Evolutionary conservation across 495 filamentous ascomycete genomes (phyloP), one percentile per base, ranked within the genome.

Genomic region (Rostrohypoxylon terebratum): DNA sequence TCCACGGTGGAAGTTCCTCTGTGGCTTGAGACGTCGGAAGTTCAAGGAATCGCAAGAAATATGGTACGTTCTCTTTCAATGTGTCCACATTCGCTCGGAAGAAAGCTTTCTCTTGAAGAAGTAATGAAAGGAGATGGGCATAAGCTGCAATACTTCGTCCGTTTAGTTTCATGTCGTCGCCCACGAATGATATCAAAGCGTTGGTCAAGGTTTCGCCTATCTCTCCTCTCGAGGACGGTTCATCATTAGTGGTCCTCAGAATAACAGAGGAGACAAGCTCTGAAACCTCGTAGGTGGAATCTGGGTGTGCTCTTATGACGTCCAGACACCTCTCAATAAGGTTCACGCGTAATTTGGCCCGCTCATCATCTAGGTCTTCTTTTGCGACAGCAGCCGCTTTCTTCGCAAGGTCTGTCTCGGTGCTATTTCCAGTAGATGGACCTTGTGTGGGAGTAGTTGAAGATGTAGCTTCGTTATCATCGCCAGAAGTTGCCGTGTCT

Each of bases 271-370:
- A 86, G 61, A 99, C 94, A 14, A 99, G 83, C 64, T 97, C 94
- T 1, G 93, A 87, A 62, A 99, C 84, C 74, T 98, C 94, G 72
- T 97, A 97, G 2, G 96, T 97, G 4, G 95, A 90, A 72, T 93
- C 91, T 23, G 92, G 89, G 67, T 98, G 94, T 60, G 90, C 89
- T 74, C 93, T 92, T 42, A 98, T 87, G 55, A 98, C 89, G 78
- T 98, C 94, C 16, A 99, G 85, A 65, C 90, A 96, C 36, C 93
- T 92, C 72, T 97, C 93, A 61, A 98, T 94, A 47, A 98, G 81
- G 60, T 92, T 91, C 7, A 88, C 85, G 33, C 93, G 87, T 50
- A 98, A 83, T 10, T 85, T 86, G 20, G 86, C 85, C 40, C 96
- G 90, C 77, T 93, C 90, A 31, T 87, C 85, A 65, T 98, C 92